Base-by-base conservation (phyloP, 441 rosid genomes). In the Macaranga tanarius region DNA sequence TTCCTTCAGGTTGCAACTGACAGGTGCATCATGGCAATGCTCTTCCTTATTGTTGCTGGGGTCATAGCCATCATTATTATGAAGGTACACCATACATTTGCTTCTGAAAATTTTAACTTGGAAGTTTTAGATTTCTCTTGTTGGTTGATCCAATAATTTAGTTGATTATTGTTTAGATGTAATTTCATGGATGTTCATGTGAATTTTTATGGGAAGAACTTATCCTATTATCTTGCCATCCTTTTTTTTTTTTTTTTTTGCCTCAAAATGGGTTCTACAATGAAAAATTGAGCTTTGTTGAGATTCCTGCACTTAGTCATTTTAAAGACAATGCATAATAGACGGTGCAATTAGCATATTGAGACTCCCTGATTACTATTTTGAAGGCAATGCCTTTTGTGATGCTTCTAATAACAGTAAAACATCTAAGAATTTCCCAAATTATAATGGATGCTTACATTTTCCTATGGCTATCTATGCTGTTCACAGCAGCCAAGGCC, bases 1-100 rank as follows among this genome's bases (percentile, higher is more conserved):
- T 56, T 71, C 47, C 48, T 57, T 65, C 78, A 95, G 98, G 92
- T 95, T 85, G 98, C 98, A 67, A 95, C 99, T 68, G 99, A 95
- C 83, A 90, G 69, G 76, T 90, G 97, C 84, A 91, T 93, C 54
- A 86, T 95, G 98, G 86, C 94, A 9, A 72, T 95, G 75, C 95
- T 93, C 26, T 78, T 89, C 83, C 90, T 95, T 47, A 87, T 93
- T 62, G 99, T 95, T 45, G 38, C 84, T 75, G 99, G 99, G 31
- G 90, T 95, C 62, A 75, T 93, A 74, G 89, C 90, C 69, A 93
- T 91, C 83, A 87, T 93, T 75, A 91, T 91, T 52, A 94, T 95
- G 77, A 95, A 95, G 97, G 99, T 91, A 74, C 10, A 28, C 58
- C 59, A 31, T 17, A 23, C 12, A 3, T 11, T 28, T 50, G 11